phyloP scores from a whole-genome alignment of 2,329 filamentous ascomycete genomes.

The Aspergillus jensenii region DNA sequence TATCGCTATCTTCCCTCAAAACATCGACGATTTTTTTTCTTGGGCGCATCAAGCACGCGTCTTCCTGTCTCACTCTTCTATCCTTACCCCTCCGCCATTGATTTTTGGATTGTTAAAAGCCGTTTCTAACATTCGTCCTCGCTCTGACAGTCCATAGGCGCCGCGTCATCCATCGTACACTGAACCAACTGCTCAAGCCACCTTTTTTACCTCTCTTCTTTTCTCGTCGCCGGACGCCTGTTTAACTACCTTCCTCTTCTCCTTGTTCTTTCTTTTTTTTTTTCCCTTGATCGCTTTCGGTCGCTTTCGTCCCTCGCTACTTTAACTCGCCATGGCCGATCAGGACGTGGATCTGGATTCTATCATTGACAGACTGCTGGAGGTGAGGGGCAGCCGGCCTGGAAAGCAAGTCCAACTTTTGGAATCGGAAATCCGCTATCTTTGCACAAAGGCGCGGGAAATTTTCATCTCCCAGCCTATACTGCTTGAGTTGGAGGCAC shows the following conservation, averaged over 20 bases:
- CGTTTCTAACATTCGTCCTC: slow-evolving; percentile 14
- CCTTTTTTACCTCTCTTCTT: slow-evolving; percentile 30
- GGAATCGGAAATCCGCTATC: slow-evolving; percentile 92
- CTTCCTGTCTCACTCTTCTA: background rate
- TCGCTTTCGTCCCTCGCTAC: slow-evolving; percentile 29
- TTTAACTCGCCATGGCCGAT: slow-evolving; percentile 65
- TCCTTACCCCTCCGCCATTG: background rate
- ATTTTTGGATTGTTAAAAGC: slow-evolving; percentile 7
- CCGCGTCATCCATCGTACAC: slow-evolving; percentile 33
- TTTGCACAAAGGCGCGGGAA: slow-evolving; percentile 98
- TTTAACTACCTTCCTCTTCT: slow-evolving; percentile 25
- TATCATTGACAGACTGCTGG: slow-evolving; percentile 96
- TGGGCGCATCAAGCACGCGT: slow-evolving; percentile 22
- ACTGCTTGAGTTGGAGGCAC: slow-evolving; percentile 93
- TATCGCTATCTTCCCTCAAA: slow-evolving; percentile 6
- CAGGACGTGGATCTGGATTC: slow-evolving; percentile 96
- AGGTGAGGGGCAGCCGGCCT: slow-evolving; percentile 95
- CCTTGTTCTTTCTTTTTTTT: slow-evolving; percentile 19
- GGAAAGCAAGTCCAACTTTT: slow-evolving; percentile 98
- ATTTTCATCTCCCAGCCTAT: slow-evolving; percentile 99
- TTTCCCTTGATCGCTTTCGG: slow-evolving; percentile 19
- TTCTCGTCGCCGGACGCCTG: slow-evolving; percentile 19
- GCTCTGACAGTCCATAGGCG: slow-evolving; percentile 30
- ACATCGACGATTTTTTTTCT: slow-evolving; percentile 16
- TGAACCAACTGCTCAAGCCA: slow-evolving; percentile 28